These are phyloP conservation scores for Xerocomus potaroensis DNA, from an alignment of 768 basidiomycete genomes.

Conservation along the genomic window DNA sequence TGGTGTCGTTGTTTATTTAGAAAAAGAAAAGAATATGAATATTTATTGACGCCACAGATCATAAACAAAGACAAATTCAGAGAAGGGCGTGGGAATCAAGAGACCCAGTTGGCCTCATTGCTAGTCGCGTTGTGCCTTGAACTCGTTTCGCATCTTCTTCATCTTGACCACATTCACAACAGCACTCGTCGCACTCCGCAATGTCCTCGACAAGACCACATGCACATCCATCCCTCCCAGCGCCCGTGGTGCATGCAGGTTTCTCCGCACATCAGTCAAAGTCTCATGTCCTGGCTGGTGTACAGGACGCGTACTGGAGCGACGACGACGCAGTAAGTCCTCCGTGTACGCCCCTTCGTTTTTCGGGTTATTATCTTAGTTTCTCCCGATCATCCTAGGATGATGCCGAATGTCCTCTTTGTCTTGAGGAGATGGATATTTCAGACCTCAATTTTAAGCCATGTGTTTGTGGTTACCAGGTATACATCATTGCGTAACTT, in stretches of 20 bases:
- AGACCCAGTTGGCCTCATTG: conserved; percentile 22
- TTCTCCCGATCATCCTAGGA: conserved; percentile 54
- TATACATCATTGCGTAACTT: conserved; percentile 27
- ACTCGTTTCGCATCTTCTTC: conserved; percentile 15
- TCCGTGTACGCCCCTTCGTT: conserved; percentile 2
- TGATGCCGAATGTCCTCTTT: conserved; percentile 96
- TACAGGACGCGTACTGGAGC: conserved; percentile 96
- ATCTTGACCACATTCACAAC: neutral
- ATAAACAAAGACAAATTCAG: conserved; percentile 22
- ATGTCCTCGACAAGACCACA: conserved; percentile 58
- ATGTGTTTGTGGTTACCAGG: conserved; percentile 98
- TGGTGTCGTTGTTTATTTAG: too few relatives aligned
- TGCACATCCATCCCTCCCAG: conserved; percentile 61
- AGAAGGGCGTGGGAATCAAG: conserved; percentile 19
- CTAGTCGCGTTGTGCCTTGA: conserved; percentile 20
- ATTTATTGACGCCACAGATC: conserved; percentile 9
- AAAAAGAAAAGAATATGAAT: neutral
- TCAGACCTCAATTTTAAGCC: conserved; percentile 99
- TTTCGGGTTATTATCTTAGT: conserved; percentile 12
- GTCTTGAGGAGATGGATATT: conserved; percentile 98
- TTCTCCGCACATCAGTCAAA: conserved; percentile 75
- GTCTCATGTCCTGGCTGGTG: conserved; percentile 81
- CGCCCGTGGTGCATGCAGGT: conserved; percentile 68
- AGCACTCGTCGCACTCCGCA: conserved; percentile 2
- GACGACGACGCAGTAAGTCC: conserved; percentile 77